Conservation (phyloP, 208 protist species). For the Novymonas esmeraldas region DNA sequence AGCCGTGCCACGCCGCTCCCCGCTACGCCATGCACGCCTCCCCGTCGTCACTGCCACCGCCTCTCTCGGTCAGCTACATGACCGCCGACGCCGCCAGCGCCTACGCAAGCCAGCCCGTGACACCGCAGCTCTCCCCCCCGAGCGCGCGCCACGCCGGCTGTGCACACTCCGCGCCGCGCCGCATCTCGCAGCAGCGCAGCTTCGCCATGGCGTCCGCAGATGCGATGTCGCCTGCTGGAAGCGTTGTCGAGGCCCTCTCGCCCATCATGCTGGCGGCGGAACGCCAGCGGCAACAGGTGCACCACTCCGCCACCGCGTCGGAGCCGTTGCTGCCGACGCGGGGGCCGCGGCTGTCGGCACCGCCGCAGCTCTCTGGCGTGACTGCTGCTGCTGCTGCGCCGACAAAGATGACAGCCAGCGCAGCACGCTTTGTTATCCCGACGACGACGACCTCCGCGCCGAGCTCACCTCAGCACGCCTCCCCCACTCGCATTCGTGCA, state of each 20-base stretch:
- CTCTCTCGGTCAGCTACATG: neutral
- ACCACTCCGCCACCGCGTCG: neutral
- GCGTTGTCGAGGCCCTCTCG: neutral
- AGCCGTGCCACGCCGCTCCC: neutral
- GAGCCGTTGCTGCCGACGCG: neutral
- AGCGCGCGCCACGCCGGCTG: neutral
- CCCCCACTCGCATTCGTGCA: neutral
- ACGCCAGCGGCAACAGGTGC: neutral
- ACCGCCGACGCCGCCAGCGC: slow-evolving; percentile 2
- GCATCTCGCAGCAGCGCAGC: neutral
- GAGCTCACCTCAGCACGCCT: neutral
- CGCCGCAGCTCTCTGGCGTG: slow-evolving; percentile 2
- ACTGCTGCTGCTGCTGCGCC: neutral
- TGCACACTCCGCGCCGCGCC: neutral
- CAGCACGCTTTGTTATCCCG: neutral
- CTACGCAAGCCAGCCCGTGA: neutral
- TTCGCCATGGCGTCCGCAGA: neutral
- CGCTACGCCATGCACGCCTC: neutral
- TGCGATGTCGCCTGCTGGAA: neutral
- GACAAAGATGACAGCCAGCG: neutral
- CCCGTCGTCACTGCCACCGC: neutral
- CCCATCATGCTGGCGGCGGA: neutral
- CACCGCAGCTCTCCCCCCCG: neutral
- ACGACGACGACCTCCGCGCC: slow-evolving; percentile 8
- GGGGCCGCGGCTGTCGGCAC: neutral